Conservation (phyloP, 495 filamentous ascomycete species). For the Penicillium subrubescens region DNA sequence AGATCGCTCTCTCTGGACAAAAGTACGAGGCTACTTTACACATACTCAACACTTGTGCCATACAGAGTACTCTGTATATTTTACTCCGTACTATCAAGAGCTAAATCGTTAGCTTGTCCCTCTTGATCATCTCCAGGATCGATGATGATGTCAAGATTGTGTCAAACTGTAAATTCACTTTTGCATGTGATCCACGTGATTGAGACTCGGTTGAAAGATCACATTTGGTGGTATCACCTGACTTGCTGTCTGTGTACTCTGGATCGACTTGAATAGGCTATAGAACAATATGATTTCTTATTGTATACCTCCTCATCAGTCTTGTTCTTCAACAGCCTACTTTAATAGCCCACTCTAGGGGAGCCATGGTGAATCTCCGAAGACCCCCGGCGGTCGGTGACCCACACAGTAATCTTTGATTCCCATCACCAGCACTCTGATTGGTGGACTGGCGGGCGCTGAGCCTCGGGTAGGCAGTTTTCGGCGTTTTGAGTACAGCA, state of each 20-base stretch:
- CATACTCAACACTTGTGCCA: not conserved
- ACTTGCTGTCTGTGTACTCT: not conserved
- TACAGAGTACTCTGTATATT: not conserved
- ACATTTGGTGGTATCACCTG: not conserved
- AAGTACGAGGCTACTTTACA: not conserved
- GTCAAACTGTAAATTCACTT: not conserved
- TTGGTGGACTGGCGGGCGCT: constrained; percentile 29
- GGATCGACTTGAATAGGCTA: not conserved
- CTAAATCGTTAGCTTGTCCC: not conserved
- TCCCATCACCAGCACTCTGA: constrained; percentile 31
- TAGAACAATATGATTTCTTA: not conserved
- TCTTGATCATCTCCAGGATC: not conserved
- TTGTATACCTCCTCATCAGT: not conserved
- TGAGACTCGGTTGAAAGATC: not conserved
- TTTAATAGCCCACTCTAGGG: not conserved
- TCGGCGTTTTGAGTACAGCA: constrained; percentile 26
- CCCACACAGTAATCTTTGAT: constrained; percentile 17
- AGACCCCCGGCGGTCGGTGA: constrained; percentile 12
- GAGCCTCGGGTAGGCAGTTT: constrained; percentile 37
- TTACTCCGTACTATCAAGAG: not conserved
- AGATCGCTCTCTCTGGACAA: not conserved
- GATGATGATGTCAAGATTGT: constrained; percentile 21
- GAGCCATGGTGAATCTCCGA: constrained; percentile 7
- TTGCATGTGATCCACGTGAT: constrained; percentile 25
- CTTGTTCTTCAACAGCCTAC: not conserved